These are phyloP conservation scores for Plenodomus tracheiphilus DNA, from an alignment of 2,329 filamentous ascomycete species.

Conservation along the genomic window DNA sequence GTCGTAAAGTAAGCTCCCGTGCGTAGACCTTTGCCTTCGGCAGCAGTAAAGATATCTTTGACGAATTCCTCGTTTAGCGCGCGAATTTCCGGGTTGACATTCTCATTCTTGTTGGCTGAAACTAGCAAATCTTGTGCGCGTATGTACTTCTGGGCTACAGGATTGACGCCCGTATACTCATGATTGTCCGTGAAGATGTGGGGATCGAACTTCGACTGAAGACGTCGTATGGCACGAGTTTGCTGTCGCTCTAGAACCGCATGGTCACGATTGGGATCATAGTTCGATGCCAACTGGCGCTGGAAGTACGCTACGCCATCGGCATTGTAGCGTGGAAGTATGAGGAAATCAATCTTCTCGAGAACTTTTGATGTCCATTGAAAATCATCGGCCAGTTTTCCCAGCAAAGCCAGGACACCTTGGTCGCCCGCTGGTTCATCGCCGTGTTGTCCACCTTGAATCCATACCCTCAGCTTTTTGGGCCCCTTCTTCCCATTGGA, in stretches of 20 bases:
- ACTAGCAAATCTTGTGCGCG: constrained; percentile 31
- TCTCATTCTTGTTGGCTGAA: constrained; percentile 35
- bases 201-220: constrained; percentile 25
- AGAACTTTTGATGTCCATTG: constrained; percentile 26
- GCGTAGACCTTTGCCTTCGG: constrained; percentile 19
- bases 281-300: constrained; percentile 22
- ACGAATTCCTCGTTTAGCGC: constrained; percentile 32
- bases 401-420: constrained; percentile 30
- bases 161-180: constrained; percentile 25
- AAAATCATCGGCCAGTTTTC: constrained; percentile 29
- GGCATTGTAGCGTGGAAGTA: constrained; percentile 34
- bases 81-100: constrained; percentile 31
- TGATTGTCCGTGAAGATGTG: constrained; percentile 34
- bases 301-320: constrained; percentile 32
- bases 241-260: constrained; percentile 29
- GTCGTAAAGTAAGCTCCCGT: constrained; percentile 33
- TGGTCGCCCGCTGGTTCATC: constrained; percentile 37
- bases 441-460: constrained; percentile 35
- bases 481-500: constrained; percentile 12
- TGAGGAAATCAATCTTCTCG: constrained; percentile 25
- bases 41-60: constrained; percentile 17
- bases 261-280: constrained; percentile 36
- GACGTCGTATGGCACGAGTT: constrained; percentile 25
- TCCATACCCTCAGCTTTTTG: constrained; percentile 28
- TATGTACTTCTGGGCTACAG: constrained; percentile 16